These are phyloP conservation scores for Ormosia emarginata DNA, from an alignment of 306 rosid species.

Conservation along the genomic window DNA sequence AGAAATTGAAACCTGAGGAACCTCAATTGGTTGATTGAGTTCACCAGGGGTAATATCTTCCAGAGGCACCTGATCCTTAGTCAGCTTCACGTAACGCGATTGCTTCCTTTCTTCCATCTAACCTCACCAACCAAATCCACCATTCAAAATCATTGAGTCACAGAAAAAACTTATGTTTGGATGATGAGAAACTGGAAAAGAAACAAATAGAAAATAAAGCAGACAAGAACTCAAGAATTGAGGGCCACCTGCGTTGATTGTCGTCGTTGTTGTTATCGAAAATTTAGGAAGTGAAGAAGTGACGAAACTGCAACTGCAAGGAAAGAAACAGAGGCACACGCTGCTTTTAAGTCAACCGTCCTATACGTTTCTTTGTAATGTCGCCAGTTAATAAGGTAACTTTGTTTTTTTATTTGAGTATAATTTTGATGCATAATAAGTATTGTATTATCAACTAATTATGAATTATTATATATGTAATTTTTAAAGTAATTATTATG, in stretches of 20 bases:
- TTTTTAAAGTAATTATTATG: too few species aligned
- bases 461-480: too few species aligned
- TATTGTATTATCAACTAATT: too few species aligned
- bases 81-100: constrained; percentile 85
- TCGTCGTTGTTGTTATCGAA: neutral
- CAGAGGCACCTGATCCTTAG: constrained; percentile 68
- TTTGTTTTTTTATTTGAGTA: neutral
- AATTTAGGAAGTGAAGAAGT: neutral
- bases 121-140: neutral
- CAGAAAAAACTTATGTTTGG: neutral
- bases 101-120: constrained; percentile 74
- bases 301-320: neutral
- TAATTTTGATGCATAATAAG: too few species aligned
- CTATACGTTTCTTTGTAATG: neutral
- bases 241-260: neutral
- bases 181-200: constrained; percentile 8
- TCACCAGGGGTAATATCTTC: constrained; percentile 91
- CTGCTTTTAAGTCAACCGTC: neutral
- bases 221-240: neutral
- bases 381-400: neutral
- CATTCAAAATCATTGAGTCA: neutral
- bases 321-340: neutral
- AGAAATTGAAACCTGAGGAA: constrained; percentile 67
- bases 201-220: neutral
- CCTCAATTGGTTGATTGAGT: constrained; percentile 92